phyloP scores from a whole-genome alignment of 306 rosid genomes.

The Pachyrhizus erosus region DNA sequence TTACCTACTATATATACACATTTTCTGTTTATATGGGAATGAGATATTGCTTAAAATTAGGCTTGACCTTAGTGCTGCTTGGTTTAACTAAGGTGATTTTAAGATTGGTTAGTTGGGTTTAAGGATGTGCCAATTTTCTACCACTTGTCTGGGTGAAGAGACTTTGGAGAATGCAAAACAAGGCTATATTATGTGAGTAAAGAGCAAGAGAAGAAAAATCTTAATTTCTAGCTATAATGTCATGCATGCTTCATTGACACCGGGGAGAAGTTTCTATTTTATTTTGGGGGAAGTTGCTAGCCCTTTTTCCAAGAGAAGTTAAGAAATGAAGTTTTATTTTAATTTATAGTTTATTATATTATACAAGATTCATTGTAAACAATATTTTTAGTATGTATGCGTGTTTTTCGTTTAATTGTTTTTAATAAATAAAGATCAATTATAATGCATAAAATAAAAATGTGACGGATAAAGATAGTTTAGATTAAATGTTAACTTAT shows the following conservation, averaged over 20 bases:
- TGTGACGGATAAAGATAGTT: too few species aligned
- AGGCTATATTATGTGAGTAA: background rate
- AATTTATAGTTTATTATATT: background rate
- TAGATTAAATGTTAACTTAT: too few species aligned
- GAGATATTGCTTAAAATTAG: slow-evolving; percentile 19
- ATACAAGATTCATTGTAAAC: background rate
- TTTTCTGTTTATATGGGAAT: background rate
- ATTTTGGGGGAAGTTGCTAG: background rate
- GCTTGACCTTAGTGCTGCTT: slow-evolving; percentile 28
- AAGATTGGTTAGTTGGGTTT: background rate
- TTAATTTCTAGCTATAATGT: background rate
- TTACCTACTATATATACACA: slow-evolving; percentile 34
- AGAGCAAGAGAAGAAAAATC: background rate
- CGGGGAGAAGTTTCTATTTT: background rate
- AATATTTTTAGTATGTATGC: background rate
- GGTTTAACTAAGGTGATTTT: slow-evolving; percentile 6
- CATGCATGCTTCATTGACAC: background rate
- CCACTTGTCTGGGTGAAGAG: background rate
- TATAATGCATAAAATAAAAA: background rate
- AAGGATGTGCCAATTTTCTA: background rate
- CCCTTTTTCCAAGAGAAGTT: background rate
- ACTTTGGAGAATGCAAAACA: background rate
- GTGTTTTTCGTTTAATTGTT: background rate
- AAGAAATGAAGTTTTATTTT: background rate
- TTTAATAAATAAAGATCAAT: background rate